Evolutionary conservation across 768 basidiomycete species (phyloP), one percentile per base, ranked within the genome.

Genomic region (Tylopilus subfusipes): DNA sequence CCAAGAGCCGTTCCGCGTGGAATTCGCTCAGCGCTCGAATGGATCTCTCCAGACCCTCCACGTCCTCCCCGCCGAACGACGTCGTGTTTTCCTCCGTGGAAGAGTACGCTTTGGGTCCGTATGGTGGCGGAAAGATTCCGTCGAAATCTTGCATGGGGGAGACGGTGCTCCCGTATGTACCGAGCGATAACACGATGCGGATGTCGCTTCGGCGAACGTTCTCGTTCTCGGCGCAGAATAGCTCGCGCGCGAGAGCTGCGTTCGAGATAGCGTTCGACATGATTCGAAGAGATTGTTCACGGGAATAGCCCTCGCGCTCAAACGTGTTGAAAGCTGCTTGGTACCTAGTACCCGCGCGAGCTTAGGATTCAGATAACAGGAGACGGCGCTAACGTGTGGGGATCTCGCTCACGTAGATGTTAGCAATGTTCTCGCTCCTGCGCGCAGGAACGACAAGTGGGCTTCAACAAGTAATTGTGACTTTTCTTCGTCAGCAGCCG

Each of bases 101-200:
- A 0, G 68, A 69, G 55, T 69, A 78, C 22, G 64, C 77, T 52
- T 68, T 73, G 3, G 88, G 88, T 1, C 88, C 88, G 61, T 79
- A 90, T 0, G 88, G 87, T 0, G 85, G 83, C 2, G 90, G 90
- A 63, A 90, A 92, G 57, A 80, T 73, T 8, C 88, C 90, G 54
- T 78, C 76, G 62, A 85, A 91, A 64, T 93, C 90, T 54, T 88
- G 84, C 50, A 86, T 78, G 0, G 84, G 82, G 8, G 68, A 65
- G 16, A 89, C 72, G 5, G 79, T 84, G 2, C 86, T 85, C 34
- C 90, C 89, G 61, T 81, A 90, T 0, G 88, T 84, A 18, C 90
- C 90, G 27, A 91, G 70, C 6, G 86, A 90, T 5, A 93, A 75
- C 3, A 81, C 85, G 33, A 92, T 77, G 25, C 71, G 75, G 58